Evolutionary conservation across 2,329 filamentous ascomycete genomes (phyloP), one percentile per base, ranked within the genome.

Genomic region (Arthrobotrys iridis): DNA sequence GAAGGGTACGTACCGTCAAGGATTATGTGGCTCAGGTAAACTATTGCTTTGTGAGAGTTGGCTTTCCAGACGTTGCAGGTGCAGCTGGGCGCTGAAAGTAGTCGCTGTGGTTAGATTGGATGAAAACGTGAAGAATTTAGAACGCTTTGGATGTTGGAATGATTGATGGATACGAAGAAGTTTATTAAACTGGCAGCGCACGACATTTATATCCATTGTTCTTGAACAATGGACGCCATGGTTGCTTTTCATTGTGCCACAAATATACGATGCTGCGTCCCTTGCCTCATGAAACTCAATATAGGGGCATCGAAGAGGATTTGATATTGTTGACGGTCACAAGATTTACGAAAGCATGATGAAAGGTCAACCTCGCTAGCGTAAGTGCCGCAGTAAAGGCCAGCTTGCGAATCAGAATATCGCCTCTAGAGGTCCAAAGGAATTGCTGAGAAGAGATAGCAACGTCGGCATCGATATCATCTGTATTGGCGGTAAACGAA

Each of bases 201-300:
- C 30, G 40, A 48, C 28, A 22, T 71, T 63, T 71, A 71, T 71
- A 71, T 28, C 58, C 66, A 71, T 71, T 71, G 66, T 71, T 64
- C 37, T 24, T 2, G 46, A 64, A 71, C 66, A 71, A 71, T 71
- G 46, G 58, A 40, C 48, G 45, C 28, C 35, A 58, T 63, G 26
- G 37, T 46, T 55, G 24, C 66, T 58, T 43, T 57, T 71, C n/a
- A 30, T 33, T 40, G 58, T 71, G 66, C 66, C 66, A 40, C 58
- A 63, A 1, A 45, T 3, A 7, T 11, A 24, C 8, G 2, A 8
- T 40, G 4, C 24, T 11, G 11, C 10, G 6, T 8, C 4, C 45
- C 62, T 24, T 45, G 45, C 43, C 43, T 52, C 33, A 55, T 70
- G 57, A 55, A 7, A 70, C 37, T 22, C 2, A 20, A 24, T 3